phyloP scores from a whole-genome alignment of 306 rosid species.

The Glycyrrhiza uralensis region DNA sequence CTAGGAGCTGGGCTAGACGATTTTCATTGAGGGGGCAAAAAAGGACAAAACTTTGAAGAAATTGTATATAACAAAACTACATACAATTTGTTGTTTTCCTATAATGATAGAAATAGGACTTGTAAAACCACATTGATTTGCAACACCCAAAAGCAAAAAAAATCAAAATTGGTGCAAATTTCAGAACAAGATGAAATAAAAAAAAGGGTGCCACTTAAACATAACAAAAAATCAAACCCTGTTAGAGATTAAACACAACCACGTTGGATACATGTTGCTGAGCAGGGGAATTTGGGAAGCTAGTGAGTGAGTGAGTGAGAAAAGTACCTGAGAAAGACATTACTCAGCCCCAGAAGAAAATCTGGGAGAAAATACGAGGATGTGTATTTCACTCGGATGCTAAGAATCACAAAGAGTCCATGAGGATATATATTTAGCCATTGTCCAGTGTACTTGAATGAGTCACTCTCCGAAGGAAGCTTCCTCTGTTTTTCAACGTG shows the following conservation, averaged over 20 bases:
- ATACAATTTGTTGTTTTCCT: not conserved
- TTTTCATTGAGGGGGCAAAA: not conserved
- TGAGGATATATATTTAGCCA: conserved; percentile 4
- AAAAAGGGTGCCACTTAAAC: not conserved
- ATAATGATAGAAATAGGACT: not conserved
- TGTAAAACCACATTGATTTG: not conserved
- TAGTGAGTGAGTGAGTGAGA: conserved; percentile 7
- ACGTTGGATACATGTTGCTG: too few species aligned
- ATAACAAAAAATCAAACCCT: not conserved
- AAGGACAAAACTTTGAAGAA: not conserved
- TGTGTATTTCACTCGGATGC: not conserved
- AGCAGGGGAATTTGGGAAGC: too few species aligned
- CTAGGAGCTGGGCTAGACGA: not conserved
- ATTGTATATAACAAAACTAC: not conserved
- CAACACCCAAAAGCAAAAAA: not conserved
- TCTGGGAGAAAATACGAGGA: not conserved
- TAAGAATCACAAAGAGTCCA: not conserved
- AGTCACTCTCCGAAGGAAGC: conserved; percentile 36
- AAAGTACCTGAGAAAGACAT: conserved; percentile 41
- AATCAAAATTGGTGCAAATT: not conserved
- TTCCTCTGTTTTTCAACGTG: conserved; percentile 21
- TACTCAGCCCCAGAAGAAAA: not conserved
- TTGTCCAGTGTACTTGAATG: not conserved
- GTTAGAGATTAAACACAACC: not conserved
- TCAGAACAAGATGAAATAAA: not conserved